Evolutionary conservation across 305 asterid species (phyloP), one percentile per base, ranked within the genome.

Genomic region (Fraxinus greggii): DNA sequence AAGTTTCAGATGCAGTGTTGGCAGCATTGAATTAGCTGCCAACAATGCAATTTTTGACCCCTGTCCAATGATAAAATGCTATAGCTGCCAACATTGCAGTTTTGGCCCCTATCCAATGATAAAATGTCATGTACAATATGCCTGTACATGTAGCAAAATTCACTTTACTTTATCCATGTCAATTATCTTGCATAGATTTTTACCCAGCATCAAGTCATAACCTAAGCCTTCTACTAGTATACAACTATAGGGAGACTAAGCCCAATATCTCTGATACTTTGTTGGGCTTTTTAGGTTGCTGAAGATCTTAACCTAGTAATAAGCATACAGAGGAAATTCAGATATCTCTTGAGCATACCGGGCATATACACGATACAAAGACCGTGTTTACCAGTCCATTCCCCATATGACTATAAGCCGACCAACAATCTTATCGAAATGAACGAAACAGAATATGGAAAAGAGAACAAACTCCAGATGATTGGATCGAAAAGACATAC

Each of bases 251-350:
- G 40, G 40, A 35, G 40, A 35, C 40, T 33, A 35, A 35, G 40
- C 40, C 40, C 9, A 35, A 6, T 35, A 35, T 35, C 56, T 13
- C 74, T 10, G n/a, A 67, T 13, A 69, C 36, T 42, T 29, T 77
- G 6, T 42, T 83, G 76, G 65, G 8, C 28, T 12, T 15, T 76
- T 6, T n/a, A 94, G 98, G 92, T 90, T 33, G 85, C 82, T 45
- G 97, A 94, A 84, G 97, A 94, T 82, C 84, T 88, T 10, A 88
- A 86, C 85, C 74, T 92, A 85, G 97, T 92, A 75, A 78, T 90
- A 26, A 92, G 82, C 79, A 92, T 92, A 33, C 97, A 91, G 78
- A 89, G 97, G 82, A 94, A 90, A 84, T 90, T 94, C 86, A 90
- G 88, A 88, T 90, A 91, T 87, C 88, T 94, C 3, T 93, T 90